Base-by-base conservation (phyloP, 2,329 filamentous ascomycete genomes). In the Arthrinium phaeospermum region DNA sequence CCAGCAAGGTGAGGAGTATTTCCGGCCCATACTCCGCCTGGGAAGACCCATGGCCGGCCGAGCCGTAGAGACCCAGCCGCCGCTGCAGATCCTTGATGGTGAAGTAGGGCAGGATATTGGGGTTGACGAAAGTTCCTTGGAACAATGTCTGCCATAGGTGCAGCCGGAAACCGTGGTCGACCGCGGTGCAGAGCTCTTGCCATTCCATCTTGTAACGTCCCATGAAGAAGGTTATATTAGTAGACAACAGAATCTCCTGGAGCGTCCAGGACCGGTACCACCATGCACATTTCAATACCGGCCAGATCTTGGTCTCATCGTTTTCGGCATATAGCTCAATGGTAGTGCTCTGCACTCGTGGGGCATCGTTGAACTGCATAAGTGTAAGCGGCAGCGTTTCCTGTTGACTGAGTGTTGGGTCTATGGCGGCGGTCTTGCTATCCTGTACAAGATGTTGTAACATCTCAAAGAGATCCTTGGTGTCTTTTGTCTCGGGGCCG, bases 251-350 rank as follows among this genome's bases (percentile, higher is more conserved):
- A 37, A 74, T 72, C 67, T 74, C 73, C 67, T 74, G 73, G 13
- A 68, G 34, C 10, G 73, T 74, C 73, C 73, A 74, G 30, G 72
- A 61, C 27, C 73, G 72, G 22, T 37, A 46, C 73, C 72, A 73
- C 73, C 73, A 74, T 10, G 24, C 3, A n/a, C n/a, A 27, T 13
- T 13, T n/a, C 13, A 68, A 8, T 3, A 68, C 6, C 2, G 16
- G 30, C 67, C 44, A 46, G 44, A 49, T 47, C 3, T 46, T 47
- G 44, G 37, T 47, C 3, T 46, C 30, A 1, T 4, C 8, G 8
- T 64, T 34, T 10, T 8, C 34, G 19, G 19, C 57, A 19, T 64
- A 64, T 8, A 41, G 3, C 30, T 61, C 53, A 3, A 14, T n/a
- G 57, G 19, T 8, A 0, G 34, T 2, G 57, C 3, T 41, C 19